Base-by-base conservation (phyloP, 2,329 filamentous ascomycete species). In the Arthrobotrys entomopaga region DNA sequence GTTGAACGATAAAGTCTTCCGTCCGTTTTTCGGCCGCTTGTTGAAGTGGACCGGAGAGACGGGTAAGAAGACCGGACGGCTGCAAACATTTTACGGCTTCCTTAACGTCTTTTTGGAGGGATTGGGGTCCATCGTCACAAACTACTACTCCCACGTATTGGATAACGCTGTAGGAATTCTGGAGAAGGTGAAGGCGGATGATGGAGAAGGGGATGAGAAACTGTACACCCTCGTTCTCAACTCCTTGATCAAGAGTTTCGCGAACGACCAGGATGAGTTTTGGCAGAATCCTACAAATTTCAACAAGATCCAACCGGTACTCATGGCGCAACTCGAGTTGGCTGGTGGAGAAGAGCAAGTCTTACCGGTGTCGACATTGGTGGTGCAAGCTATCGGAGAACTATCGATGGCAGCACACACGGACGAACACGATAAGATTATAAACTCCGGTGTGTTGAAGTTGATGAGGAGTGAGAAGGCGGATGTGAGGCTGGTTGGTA, bases 261-360 rank as follows among this genome's bases (percentile, higher is more conserved):
- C 90, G 81, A 88, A 97, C 80, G 95, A 98, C 80, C 91, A 96
- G 82, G 93, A 96, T 80, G 91, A 93, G 81, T 98, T 97, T 84
- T 98, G 93, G 93, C 93, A 97, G 84, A 88, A 91, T 0, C 94
- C 95, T 0, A 87, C 91, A 0, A 93, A 97, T 82, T 97, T 97
- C 80, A 85, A 85, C 67, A 87, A 87, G 26, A 88, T 97, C 43
- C 87, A 88, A 13, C 84, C 85, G 0, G 87, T 90, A 1, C 84
- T 98, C 29, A 85, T 92, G 75, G 83, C 85, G 22, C 92, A 96
- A 73, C 87, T 90, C 76, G 78, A 83, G 78, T 57, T 83, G 81
- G 65, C 82, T 80, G 26, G 40, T 8, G 65, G 57, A 2, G 65
- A 69, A 24, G 52, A 80, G 79, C 75, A 80, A 91, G 92, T 80